A percentile compares a stretch with the other conserved stretches of the same genome.
Evolutionary conservation across 352 stramenopile species (phyloP).

Genomic region (Phytopythium litorale): DNA sequence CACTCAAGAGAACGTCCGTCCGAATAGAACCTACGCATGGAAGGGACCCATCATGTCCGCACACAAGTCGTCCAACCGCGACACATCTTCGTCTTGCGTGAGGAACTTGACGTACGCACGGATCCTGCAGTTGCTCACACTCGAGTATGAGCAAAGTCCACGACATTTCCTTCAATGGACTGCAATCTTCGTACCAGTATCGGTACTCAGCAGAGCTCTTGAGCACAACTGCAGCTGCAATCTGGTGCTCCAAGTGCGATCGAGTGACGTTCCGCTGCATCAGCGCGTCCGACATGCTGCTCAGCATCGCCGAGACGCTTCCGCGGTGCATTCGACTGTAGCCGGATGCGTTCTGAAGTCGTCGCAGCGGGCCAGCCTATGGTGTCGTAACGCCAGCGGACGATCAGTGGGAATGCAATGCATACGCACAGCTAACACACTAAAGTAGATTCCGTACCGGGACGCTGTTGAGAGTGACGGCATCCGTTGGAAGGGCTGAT

Average conservation of each 20-base stretch:
- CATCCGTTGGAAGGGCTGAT: conserved; percentile 67
- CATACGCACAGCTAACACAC: conserved; percentile 2
- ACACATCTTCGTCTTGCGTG: conserved; percentile 73
- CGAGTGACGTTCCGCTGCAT: conserved; percentile 81
- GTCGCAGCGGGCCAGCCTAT: conserved; percentile 70
- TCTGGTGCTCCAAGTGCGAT: conserved; percentile 81
- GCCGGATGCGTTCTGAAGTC: conserved; percentile 77
- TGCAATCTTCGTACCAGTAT: conserved; percentile 55
- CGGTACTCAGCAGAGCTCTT: conserved; percentile 76
- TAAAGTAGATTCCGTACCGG: conserved; percentile 29
- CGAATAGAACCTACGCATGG: conserved; percentile 34
- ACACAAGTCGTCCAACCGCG: conserved; percentile 71
- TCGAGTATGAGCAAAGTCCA: background rate
- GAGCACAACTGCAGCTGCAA: conserved; percentile 53
- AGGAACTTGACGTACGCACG: conserved; percentile 81
- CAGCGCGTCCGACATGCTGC: conserved; percentile 62
- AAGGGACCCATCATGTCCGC: conserved; percentile 77
- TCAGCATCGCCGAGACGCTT: conserved; percentile 66
- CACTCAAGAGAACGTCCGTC: background rate
- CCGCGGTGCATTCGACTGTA: conserved; percentile 67
- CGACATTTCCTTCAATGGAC: background rate
- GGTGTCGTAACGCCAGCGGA: background rate
- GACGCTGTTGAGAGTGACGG: conserved; percentile 53
- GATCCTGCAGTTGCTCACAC: conserved; percentile 34
- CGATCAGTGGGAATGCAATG: background rate